phyloP scores from a whole-genome alignment of 108 stramenopile species.

The Nannochloropsis gaditana region DNA sequence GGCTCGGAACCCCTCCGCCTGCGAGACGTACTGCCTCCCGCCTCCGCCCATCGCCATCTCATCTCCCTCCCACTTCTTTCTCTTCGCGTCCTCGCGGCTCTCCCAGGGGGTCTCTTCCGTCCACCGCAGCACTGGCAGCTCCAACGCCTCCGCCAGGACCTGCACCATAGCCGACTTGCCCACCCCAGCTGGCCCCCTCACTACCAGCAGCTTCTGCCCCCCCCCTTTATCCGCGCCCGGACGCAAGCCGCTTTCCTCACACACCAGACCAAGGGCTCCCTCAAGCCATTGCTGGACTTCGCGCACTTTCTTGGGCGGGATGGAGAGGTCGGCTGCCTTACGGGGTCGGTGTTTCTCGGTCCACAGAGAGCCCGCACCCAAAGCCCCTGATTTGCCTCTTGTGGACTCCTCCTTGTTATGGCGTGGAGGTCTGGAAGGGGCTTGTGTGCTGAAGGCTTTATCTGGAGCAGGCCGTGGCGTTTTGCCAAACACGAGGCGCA shows the following conservation, averaged over 20 bases:
- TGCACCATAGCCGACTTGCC: not conserved
- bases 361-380: not conserved
- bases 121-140: not conserved
- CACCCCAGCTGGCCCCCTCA: not conserved
- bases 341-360: not conserved
- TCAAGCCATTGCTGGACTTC: not conserved
- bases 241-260: not conserved
- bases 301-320: not conserved
- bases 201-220: not conserved
- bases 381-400: too few species aligned
- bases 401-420: too few species aligned
- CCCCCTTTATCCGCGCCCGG: not conserved
- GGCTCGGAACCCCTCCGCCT: not conserved
- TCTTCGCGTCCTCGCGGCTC: not conserved
- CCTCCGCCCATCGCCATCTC: not conserved
- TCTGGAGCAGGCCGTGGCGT: too few species aligned
- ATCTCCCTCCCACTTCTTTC: not conserved
- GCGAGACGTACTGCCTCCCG: not conserved
- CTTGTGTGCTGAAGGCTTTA: too few species aligned
- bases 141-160: not conserved
- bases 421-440: too few species aligned
- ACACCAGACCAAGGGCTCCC: not conserved
- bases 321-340: not conserved
- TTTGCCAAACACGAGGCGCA: too few species aligned
- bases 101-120: not conserved